Conservation (phyloP, 1,139 yeast genomes). For the Pichia kudriavzevii region DNA sequence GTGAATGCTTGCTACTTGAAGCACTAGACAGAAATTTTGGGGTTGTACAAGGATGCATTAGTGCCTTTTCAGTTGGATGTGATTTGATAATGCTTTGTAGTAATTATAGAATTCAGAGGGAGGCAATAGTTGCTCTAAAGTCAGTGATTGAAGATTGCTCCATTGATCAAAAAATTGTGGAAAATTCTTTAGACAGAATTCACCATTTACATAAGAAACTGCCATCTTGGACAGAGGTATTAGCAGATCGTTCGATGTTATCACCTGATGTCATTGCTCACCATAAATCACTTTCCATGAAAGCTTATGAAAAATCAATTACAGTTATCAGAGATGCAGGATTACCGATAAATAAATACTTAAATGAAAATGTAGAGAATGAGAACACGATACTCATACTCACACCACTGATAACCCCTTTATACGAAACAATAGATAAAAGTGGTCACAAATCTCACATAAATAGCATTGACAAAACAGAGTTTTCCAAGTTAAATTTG, state of each 20-base stretch:
- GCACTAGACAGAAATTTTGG: slow-evolving; percentile 59
- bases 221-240: slow-evolving; percentile 35
- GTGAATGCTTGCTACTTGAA: slow-evolving; percentile 64
- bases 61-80: slow-evolving; percentile 60
- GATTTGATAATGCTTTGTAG: slow-evolving; percentile 62
- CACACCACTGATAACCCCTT: slow-evolving; percentile 22
- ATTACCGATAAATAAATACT: slow-evolving; percentile 9
- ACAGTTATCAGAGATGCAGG: slow-evolving; percentile 47
- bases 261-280: slow-evolving; percentile 34
- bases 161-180: slow-evolving; percentile 27
- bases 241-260: slow-evolving; percentile 29
- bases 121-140: slow-evolving; percentile 48
- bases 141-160: slow-evolving; percentile 49
- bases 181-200: slow-evolving; percentile 40
- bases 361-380: slow-evolving; percentile 24
- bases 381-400: slow-evolving; percentile 35
- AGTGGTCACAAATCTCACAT: slow-evolving; percentile 10
- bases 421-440: slow-evolving; percentile 30
- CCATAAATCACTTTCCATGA: slow-evolving; percentile 41
- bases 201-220: slow-evolving; percentile 38
- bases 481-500: slow-evolving; percentile 2
- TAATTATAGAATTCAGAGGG: slow-evolving; percentile 48
- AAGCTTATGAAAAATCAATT: slow-evolving; percentile 47
- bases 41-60: slow-evolving; percentile 57
- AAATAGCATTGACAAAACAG: slow-evolving; percentile 14